Percentiles rank a stretch among this genome's conserved stretches.
These are phyloP conservation scores for Yarrowia bubula DNA, from an alignment of 805 yeast genomes.

Conservation along the genomic window DNA sequence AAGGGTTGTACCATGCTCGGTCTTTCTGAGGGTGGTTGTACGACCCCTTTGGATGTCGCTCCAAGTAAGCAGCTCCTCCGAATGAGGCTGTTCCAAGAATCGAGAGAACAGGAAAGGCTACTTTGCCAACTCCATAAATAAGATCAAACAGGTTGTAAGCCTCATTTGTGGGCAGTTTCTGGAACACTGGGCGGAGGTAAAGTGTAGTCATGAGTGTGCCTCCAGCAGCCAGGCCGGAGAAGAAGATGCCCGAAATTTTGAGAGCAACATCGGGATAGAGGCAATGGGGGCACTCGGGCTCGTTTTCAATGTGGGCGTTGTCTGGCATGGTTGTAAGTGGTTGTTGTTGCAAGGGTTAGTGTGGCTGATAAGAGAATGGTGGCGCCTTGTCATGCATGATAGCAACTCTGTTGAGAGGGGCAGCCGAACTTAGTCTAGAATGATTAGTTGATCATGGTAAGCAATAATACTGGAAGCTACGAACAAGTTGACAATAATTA, in stretches of 20 bases:
- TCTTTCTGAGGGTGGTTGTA: background rate
- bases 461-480: background rate
- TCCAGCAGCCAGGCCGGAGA: conserved; percentile 21
- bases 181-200: conserved; percentile 9
- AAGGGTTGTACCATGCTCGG: conserved; percentile 10
- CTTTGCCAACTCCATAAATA: background rate
- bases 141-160: conserved; percentile 13
- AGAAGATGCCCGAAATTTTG: conserved; percentile 9
- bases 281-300: conserved; percentile 21
- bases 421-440: background rate
- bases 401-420: conserved; percentile 13
- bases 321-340: conserved; percentile 3
- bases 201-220: conserved; percentile 6
- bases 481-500: background rate
- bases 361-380: conserved; percentile 6
- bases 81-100: conserved; percentile 6
- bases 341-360: background rate
- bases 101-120: background rate
- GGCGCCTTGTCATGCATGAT: conserved; percentile 14
- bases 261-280: conserved; percentile 20
- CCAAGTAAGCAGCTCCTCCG: conserved; percentile 20
- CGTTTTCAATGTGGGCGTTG: conserved; percentile 5
- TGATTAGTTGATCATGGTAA: background rate
- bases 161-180: conserved; percentile 14
- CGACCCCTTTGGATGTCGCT: conserved; percentile 16